phyloP scores from a whole-genome alignment of 305 asterid species.

The Fraxinus albicans region DNA sequence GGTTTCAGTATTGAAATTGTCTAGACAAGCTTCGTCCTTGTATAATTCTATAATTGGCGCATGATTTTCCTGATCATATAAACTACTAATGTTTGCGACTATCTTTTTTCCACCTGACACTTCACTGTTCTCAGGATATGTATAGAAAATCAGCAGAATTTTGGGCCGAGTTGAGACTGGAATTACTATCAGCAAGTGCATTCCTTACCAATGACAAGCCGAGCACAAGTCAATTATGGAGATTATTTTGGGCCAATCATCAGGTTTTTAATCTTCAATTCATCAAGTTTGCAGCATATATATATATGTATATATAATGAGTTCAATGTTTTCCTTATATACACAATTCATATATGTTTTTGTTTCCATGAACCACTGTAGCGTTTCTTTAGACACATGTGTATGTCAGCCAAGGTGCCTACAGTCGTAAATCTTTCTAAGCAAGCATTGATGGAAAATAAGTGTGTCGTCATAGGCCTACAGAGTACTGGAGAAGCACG shows the following conservation, averaged over 20 bases:
- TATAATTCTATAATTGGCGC: not conserved
- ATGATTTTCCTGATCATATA: not conserved
- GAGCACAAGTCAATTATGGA: constrained; percentile 77
- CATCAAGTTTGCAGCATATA: constrained; percentile 1
- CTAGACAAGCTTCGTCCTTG: constrained; percentile 4
- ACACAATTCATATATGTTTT: constrained; percentile 21
- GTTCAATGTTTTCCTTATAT: not conserved
- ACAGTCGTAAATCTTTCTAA: constrained; percentile 80
- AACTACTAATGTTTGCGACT: not conserved
- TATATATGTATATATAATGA: too few relatives aligned
- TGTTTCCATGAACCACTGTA: constrained; percentile 35
- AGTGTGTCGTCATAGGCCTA: constrained; percentile 93
- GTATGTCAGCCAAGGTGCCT: constrained; percentile 98
- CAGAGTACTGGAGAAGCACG: constrained; percentile 99
- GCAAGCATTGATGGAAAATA: constrained; percentile 71
- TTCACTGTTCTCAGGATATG: constrained; percentile 62
- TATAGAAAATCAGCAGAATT: constrained; percentile 84
- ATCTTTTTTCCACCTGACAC: constrained; percentile 9
- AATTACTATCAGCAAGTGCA: constrained; percentile 74
- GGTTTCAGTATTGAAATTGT: constrained; percentile 5
- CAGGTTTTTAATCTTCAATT: constrained; percentile 55
- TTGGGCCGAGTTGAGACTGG: constrained; percentile 93
- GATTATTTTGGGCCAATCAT: constrained; percentile 97
- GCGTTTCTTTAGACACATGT: constrained; percentile 98
- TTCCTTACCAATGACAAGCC: constrained; percentile 59